Base-by-base conservation (phyloP, 441 rosid genomes). In the Aleurites moluccanus region DNA sequence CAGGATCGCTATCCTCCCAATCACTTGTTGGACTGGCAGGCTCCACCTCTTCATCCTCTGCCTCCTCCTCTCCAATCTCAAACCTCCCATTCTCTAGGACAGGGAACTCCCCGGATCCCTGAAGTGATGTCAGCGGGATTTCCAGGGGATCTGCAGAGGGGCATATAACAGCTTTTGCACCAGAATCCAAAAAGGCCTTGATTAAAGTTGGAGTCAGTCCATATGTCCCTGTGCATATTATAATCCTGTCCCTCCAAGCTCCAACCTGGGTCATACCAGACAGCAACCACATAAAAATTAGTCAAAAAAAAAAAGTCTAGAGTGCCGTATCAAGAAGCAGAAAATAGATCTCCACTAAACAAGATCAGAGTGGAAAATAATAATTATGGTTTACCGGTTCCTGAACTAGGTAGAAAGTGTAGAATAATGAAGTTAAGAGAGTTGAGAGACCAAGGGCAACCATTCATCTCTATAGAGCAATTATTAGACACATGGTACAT, bases 211-310 rank as follows among this genome's bases (percentile, higher is more conserved):
- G 84, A 49, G 86, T 82, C 25, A 92, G 97, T 73, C 99, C 97
- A 62, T 80, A 96, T 27, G 88, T 86, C 74, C 98, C 99, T 2
- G 97, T 82, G 84, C 90, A 96, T 40, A 96, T 78, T 75, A 96
- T 91, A 74, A 96, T 88, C 87, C 97, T 87, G 69, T 93, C 99
- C 81, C 99, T 88, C 98, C 99, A 96, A 73, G 95, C 97, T 81
- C 99, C 99, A 50, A 88, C 91, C 99, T 94, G 78, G 42, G 45
- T 73, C 55, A 76, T 52, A 65, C 64, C 61, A 47, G 47, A 53
- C 1, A 25, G 63, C 67, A 73, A 50, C 76, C 57, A 70, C 44
- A 52, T 49, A 27, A 11, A 0, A 38, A 44, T 27, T 28, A 38
- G 62, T 20, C 38, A 20, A 25, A 59, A 64, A 69, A 16, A 64